Evolutionary conservation across 805 yeast species (phyloP).

Genomic region (Saccharomycopsis lassenensis): DNA sequence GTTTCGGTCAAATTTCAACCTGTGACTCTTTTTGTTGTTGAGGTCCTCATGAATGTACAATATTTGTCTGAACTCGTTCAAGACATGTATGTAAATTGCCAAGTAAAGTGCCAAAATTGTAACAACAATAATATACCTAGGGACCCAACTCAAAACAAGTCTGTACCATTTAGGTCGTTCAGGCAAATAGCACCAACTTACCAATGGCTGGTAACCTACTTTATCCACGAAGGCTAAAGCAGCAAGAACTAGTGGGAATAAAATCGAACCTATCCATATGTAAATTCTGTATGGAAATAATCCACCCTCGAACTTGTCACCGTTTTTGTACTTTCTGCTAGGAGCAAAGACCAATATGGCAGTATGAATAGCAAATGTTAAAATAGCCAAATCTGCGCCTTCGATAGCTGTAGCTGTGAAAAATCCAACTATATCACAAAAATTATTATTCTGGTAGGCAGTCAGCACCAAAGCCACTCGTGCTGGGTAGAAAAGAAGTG

Average conservation of each 20-base stretch:
- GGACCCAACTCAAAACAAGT: constrained; percentile 68
- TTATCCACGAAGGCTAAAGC: constrained; percentile 54
- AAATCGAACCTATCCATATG: constrained; percentile 46
- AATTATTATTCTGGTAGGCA: constrained; percentile 36
- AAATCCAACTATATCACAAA: constrained; percentile 65
- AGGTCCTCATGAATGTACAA: constrained; percentile 28
- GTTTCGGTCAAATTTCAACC: constrained; percentile 13
- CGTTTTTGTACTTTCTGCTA: constrained; percentile 31
- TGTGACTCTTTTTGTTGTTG: constrained; percentile 16
- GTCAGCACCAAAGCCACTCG: constrained; percentile 34
- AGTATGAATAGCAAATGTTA: constrained; percentile 76
- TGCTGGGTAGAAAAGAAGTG: constrained; percentile 59
- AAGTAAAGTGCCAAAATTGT: constrained; percentile 54
- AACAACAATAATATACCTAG: constrained; percentile 58
- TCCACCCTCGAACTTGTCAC: constrained; percentile 59
- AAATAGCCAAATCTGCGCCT: constrained; percentile 78
- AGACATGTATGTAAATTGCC: constrained; percentile 63
- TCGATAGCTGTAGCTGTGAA: constrained; percentile 72
- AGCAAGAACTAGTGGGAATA: constrained; percentile 59
- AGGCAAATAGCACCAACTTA: constrained; percentile 75
- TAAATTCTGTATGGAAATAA: constrained; percentile 44
- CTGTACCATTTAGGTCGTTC: constrained; percentile 64
- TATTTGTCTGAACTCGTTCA: constrained; percentile 45
- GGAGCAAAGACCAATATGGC: constrained; percentile 63
- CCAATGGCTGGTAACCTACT: constrained; percentile 49